Evolutionary conservation across 441 rosid species (phyloP).

Genomic region (Erysimum pusillum): DNA sequence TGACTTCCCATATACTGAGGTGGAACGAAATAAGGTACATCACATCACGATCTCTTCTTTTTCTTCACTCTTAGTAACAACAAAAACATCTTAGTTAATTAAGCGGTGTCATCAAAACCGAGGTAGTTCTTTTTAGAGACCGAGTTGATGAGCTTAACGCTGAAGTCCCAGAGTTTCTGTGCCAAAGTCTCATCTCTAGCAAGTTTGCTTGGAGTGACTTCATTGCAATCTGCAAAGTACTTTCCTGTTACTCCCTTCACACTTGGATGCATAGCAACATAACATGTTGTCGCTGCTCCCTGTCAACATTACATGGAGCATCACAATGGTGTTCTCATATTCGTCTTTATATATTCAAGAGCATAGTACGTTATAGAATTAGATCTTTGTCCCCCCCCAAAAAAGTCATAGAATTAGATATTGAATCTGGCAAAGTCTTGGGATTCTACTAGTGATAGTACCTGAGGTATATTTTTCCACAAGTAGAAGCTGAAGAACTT

Average conservation of each 20-base stretch:
- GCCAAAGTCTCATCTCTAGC: constrained; percentile 72
- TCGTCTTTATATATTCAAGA: background rate
- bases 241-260: constrained; percentile 75
- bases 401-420: background rate
- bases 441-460: constrained; percentile 28
- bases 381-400: background rate
- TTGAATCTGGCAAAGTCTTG: background rate
- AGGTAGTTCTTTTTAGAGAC: constrained; percentile 43
- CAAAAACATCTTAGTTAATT: constrained; percentile 3
- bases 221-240: constrained; percentile 84
- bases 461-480: constrained; percentile 95
- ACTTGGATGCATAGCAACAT: constrained; percentile 77
- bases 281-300: constrained; percentile 98
- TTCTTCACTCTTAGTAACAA: constrained; percentile 14
- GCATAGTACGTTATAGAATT: background rate
- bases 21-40: constrained; percentile 18
- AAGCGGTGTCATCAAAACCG: constrained; percentile 39
- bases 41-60: constrained; percentile 5
- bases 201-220: constrained; percentile 58
- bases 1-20: constrained; percentile 18
- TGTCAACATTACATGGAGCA: constrained; percentile 30
- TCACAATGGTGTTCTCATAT: constrained; percentile 6
- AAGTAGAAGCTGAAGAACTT: constrained; percentile 65
- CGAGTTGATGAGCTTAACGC: constrained; percentile 62
- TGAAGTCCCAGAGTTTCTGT: constrained; percentile 77